Conservation (phyloP, 148 eudicot genomes). For the Chenopodium album region DNA sequence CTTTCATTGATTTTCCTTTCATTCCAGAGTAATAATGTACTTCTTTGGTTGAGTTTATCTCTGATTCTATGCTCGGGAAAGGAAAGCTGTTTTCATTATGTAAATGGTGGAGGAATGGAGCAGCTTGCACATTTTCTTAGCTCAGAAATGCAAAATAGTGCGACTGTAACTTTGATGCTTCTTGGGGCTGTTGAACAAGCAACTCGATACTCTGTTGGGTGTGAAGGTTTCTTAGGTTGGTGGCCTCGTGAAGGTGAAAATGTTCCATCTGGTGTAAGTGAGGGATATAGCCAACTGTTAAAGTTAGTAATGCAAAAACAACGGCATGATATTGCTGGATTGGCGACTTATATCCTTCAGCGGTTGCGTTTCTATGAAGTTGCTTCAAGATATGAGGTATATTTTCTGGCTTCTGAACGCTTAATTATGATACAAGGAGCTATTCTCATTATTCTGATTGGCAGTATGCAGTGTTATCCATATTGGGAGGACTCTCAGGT, state of each 20-base stretch:
- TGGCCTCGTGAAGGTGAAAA: constrained; percentile 92
- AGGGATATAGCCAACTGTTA: constrained; percentile 80
- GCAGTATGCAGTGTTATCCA: constrained; percentile 72
- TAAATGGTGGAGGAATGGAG: constrained; percentile 82
- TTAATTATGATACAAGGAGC: constrained; percentile 6
- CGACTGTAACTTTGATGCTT: constrained; percentile 56
- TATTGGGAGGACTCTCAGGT: constrained; percentile 56
- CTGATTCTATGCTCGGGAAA: constrained; percentile 71
- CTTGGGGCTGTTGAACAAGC: constrained; percentile 94
- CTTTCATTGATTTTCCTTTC: constrained; percentile 16
- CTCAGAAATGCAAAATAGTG: constrained; percentile 43
- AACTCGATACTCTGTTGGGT: constrained; percentile 77
- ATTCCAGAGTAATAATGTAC: constrained; percentile 59
- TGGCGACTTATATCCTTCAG: constrained; percentile 81
- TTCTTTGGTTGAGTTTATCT: constrained; percentile 75
- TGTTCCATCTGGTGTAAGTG: constrained; percentile 72
- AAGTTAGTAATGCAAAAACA: constrained; percentile 78
- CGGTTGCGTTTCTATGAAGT: constrained; percentile 90
- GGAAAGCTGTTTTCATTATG: constrained; percentile 92
- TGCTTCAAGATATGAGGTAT: constrained; percentile 91
- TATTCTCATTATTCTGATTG: constrained; percentile 25
- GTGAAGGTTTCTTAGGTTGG: constrained; percentile 98
- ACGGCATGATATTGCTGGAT: constrained; percentile 83
- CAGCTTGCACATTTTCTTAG: constrained; percentile 57
- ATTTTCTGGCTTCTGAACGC: constrained; percentile 8